Evolutionary conservation across 768 basidiomycete genomes (phyloP), one percentile per base, ranked within the genome.

Genomic region (Ramaria sp.): DNA sequence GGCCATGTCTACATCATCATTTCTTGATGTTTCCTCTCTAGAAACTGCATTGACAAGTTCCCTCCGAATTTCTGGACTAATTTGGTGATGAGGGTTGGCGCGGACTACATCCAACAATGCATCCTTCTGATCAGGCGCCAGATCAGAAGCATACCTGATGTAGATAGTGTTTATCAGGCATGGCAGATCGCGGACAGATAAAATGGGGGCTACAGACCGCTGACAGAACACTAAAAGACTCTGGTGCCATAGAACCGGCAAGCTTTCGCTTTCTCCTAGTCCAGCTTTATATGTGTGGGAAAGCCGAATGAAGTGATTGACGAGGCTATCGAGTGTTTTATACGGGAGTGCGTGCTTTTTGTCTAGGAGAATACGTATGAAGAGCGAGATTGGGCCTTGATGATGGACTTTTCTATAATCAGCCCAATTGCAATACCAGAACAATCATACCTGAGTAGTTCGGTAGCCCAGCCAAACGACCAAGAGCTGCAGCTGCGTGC

Each of bases 231-330:
- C 90, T 22, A 99, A 76, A 52, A 99, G 74, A 66, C 88, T 90
- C 69, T 99, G 96, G 66, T 99, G 91, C 96, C 96, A 99, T 10
- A 99, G 74, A 12, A 98, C 96, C n/a, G 96, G 95, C 28, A 98
- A 75, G 65, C 83, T 83, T 45, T 86, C 83, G 1, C 80, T 71
- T 48, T 89, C 87, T 24, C 81, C 85, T 47, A 80, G 74, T 43
- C 80, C 82, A 49, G 42, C 64, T 69, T 85, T 89, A 70, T 90
- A 88, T 13, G 83, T 84, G 66, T 96, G 95, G 24, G 93, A 92
- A 41, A 98, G 82, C 24, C 93, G 85, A 62, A 98, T 92, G 66
- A 96, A 99, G 71, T 99, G 96, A 75, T 96, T 95, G 12, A 97
- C 94, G 56, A 99, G 80, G 2, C 90, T 88, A 65, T 99, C 96